Evolutionary conservation across 106 monocot species (phyloP).

Genomic region (Cymbidium sinense): DNA sequence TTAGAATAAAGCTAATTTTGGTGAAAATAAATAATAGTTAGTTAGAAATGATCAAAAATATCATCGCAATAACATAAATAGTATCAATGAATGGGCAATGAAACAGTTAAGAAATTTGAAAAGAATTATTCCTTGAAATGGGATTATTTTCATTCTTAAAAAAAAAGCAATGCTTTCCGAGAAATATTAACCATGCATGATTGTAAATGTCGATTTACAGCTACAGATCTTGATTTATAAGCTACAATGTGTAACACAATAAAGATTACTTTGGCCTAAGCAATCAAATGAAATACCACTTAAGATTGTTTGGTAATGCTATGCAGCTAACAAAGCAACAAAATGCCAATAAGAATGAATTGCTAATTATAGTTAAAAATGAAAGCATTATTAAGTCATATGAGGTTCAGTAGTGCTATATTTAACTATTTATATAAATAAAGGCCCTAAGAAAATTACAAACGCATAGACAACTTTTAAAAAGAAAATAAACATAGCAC

Average conservation of each 20-base stretch:
- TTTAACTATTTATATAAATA: background rate
- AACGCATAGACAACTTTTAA: background rate
- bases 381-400: no score
- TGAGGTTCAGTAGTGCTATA: background rate
- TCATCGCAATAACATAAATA: background rate
- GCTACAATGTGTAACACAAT: background rate
- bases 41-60: background rate
- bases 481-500: background rate
- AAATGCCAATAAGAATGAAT: background rate
- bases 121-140: background rate
- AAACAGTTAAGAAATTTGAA: background rate
- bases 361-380: background rate
- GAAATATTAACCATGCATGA: background rate
- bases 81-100: background rate
- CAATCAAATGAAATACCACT: background rate
- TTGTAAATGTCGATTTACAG: background rate
- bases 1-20: conserved; percentile 10
- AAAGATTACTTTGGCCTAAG: background rate
- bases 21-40: background rate
- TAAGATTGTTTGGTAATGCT: no score
- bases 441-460: background rate
- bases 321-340: no score
- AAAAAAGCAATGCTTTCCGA: background rate
- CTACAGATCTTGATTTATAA: background rate
- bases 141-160: background rate